These are phyloP conservation scores for Gastrolobium bilobum DNA, from an alignment of 306 rosid species.

Conservation along the genomic window DNA sequence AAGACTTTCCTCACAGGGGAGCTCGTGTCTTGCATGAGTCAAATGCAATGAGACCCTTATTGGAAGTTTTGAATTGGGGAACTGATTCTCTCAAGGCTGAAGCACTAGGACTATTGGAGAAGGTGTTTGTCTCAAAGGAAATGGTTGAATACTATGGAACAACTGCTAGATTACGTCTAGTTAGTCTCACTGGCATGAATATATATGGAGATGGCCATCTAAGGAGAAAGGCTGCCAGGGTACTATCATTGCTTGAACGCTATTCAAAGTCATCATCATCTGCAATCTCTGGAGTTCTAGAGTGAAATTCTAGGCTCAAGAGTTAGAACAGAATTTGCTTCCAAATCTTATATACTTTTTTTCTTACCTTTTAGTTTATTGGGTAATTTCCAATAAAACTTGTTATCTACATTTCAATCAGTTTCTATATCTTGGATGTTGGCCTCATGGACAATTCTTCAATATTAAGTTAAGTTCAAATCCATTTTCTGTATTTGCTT, in stretches of 20 bases:
- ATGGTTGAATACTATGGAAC: conserved; percentile 74
- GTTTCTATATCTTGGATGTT: no score
- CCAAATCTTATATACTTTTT: no score
- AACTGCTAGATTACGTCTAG: conserved; percentile 61
- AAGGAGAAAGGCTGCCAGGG: conserved; percentile 71
- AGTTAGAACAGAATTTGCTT: no score
- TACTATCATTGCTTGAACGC: conserved; percentile 72
- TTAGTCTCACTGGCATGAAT: conserved; percentile 61
- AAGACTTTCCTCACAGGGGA: conserved; percentile 73
- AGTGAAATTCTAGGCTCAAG: conserved; percentile 41
- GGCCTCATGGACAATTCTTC: no score
- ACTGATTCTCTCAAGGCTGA: conserved; percentile 70
- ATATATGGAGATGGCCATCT: conserved; percentile 62
- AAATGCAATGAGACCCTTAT: conserved; percentile 62
- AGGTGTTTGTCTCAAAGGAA: conserved; percentile 74
- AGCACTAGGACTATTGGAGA: conserved; percentile 73
- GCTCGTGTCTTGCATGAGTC: conserved; percentile 69
- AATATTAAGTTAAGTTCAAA: no score
- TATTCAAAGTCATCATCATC: conserved; percentile 76
- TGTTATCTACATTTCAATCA: no score
- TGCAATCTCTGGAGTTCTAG: conserved; percentile 60
- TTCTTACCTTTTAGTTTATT: no score
- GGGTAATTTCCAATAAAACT: no score
- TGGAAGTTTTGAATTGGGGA: conserved; percentile 81
- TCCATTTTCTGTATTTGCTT: no score